Evolutionary conservation across 2,329 filamentous ascomycete species (phyloP).

Genomic region (Nothopassalora personata): DNA sequence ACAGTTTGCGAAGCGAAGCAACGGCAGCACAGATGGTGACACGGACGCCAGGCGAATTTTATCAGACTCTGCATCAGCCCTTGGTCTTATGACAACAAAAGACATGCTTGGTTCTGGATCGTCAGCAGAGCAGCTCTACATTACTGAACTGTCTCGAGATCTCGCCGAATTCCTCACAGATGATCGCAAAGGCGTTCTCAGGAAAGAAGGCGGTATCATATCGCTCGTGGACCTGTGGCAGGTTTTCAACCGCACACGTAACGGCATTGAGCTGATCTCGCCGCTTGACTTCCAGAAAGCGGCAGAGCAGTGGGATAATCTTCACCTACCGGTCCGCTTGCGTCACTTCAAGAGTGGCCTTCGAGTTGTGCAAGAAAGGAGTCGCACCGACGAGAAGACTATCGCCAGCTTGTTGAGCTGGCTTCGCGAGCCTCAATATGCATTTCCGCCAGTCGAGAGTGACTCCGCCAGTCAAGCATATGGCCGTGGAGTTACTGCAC

Average conservation of each 20-base stretch:
- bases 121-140: conserved; percentile 74
- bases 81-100: conserved; percentile 88
- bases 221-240: conserved; percentile 89
- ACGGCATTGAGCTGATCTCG: conserved; percentile 89
- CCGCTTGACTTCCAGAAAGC: conserved; percentile 89
- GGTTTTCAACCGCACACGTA: conserved; percentile 86
- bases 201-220: conserved; percentile 78
- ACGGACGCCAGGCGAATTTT: conserved; percentile 67
- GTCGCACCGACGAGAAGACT: conserved; percentile 86
- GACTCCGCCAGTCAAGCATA: conserved; percentile 72
- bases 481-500: conserved; percentile 80
- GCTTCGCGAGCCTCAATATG: conserved; percentile 54
- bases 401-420: conserved; percentile 70
- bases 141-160: conserved; percentile 79
- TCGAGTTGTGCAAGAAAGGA: conserved; percentile 84
- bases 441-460: conserved; percentile 42
- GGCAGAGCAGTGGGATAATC: conserved; percentile 76
- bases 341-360: conserved; percentile 88
- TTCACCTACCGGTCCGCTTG: conserved; percentile 79
- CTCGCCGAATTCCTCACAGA: conserved; percentile 86
- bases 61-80: conserved; percentile 73
- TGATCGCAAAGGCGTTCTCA: conserved; percentile 70
- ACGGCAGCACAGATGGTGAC: conserved; percentile 45
- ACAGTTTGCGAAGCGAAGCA: conserved; percentile 66
- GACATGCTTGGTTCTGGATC: conserved; percentile 79